These are phyloP conservation scores for Botrytis paeoniae DNA, from an alignment of 2,329 filamentous ascomycete genomes.

Conservation along the genomic window DNA sequence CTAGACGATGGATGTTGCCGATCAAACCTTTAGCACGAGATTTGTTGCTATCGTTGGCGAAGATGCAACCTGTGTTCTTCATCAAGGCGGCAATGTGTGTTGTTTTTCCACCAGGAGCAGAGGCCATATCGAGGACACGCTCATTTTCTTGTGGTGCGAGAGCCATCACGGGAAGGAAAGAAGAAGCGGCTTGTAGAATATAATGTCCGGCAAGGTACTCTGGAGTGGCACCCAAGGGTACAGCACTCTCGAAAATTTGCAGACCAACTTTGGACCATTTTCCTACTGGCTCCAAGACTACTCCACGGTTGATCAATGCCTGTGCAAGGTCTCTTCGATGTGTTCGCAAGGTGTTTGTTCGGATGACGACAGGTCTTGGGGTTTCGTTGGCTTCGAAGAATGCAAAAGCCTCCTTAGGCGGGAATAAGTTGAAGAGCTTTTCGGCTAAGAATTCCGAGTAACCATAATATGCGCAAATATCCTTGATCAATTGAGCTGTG, in stretches of 20 bases:
- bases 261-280: constrained; percentile 99
- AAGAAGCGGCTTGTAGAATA: constrained; percentile 94
- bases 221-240: constrained; percentile 81
- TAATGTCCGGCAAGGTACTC: constrained; percentile 98
- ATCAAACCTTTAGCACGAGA: constrained; percentile 93
- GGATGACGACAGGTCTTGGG: constrained; percentile 86
- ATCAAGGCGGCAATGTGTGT: constrained; percentile 95
- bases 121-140: constrained; percentile 87
- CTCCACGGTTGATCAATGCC: constrained; percentile 90
- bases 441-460: constrained; percentile 94
- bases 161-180: constrained; percentile 97
- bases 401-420: constrained; percentile 88
- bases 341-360: constrained; percentile 89
- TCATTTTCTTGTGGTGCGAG: constrained; percentile 91
- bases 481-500: constrained; percentile 78
- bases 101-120: constrained; percentile 93
- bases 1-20: constrained; percentile 93
- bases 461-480: constrained; percentile 94
- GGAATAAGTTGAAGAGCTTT: constrained; percentile 91
- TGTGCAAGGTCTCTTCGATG: constrained; percentile 80
- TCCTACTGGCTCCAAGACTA: constrained; percentile 92
- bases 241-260: constrained; percentile 88
- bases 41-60: constrained; percentile 97
- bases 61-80: constrained; percentile 94
- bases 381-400: constrained; percentile 99